Evolutionary conservation across 1,284 basidiomycete species (phyloP).

Genomic region (Ustilago crameri): DNA sequence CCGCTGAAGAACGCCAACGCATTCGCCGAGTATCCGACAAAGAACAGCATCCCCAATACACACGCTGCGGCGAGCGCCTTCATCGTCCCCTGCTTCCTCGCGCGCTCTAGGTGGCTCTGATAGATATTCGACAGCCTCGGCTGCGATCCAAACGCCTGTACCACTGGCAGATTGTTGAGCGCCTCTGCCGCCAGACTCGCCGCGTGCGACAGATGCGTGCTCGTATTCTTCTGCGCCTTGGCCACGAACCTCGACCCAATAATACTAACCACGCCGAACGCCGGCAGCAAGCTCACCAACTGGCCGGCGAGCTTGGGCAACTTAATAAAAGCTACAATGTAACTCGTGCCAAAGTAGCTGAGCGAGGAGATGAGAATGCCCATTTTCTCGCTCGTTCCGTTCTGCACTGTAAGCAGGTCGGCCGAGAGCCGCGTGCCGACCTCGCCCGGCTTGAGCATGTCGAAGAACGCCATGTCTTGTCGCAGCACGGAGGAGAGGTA

Average conservation of each 20-base stretch:
- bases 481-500: constrained; percentile 70
- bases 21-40: constrained; percentile 61
- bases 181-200: constrained; percentile 53
- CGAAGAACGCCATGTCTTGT: constrained; percentile 69
- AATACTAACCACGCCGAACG: constrained; percentile 48
- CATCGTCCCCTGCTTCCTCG: constrained; percentile 46
- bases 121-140: constrained; percentile 50
- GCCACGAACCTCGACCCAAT: constrained; percentile 51
- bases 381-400: constrained; percentile 61
- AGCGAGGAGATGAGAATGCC: constrained; percentile 57
- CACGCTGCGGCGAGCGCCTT: constrained; percentile 51
- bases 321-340: constrained; percentile 56
- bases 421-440: constrained; percentile 54
- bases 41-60: constrained; percentile 57
- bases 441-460: constrained; percentile 54
- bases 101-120: constrained; percentile 51
- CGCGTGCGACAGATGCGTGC: constrained; percentile 53
- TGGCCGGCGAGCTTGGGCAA: constrained; percentile 53
- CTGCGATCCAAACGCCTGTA: constrained; percentile 58
- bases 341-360: constrained; percentile 57
- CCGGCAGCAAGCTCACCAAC: constrained; percentile 54
- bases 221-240: constrained; percentile 46
- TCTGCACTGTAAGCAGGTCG: constrained; percentile 57
- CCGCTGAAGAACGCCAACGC: constrained; percentile 59
- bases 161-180: constrained; percentile 53